phyloP scores from a whole-genome alignment of 352 stramenopile species.

The Phytophthora idaei region DNA sequence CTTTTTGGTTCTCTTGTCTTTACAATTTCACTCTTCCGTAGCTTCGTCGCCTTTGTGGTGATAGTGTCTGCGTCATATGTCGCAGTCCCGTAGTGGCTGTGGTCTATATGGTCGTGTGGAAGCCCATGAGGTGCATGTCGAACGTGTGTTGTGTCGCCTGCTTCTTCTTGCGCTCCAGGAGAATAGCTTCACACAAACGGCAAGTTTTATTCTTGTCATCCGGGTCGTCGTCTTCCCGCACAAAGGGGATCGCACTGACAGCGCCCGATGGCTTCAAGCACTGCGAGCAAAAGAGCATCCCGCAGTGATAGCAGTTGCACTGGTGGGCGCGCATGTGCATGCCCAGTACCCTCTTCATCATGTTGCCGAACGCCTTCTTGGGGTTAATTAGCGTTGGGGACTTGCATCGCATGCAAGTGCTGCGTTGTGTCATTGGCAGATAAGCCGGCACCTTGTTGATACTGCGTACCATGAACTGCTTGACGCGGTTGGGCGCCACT shows the following conservation, averaged over 20 bases:
- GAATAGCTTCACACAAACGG: constrained; percentile 61
- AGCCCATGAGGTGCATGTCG: constrained; percentile 63
- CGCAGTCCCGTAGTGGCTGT: constrained; percentile 21
- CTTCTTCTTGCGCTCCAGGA: constrained; percentile 66
- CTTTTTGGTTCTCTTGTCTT: constrained; percentile 30
- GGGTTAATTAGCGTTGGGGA: constrained; percentile 45
- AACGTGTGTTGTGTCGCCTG: constrained; percentile 53
- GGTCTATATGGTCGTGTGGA: constrained; percentile 40
- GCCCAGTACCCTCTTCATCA: constrained; percentile 63
- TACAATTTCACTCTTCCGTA: constrained; percentile 32
- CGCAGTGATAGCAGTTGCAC: constrained; percentile 87
- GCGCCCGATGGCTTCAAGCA: constrained; percentile 65
- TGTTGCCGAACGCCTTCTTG: constrained; percentile 58
- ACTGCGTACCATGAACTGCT: constrained; percentile 72
- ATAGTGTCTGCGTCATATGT: constrained; percentile 23
- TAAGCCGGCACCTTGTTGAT: constrained; percentile 57
- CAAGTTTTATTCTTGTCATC: constrained; percentile 63
- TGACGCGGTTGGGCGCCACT: constrained; percentile 64
- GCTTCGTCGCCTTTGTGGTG: constrained; percentile 28
- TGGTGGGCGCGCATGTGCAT: constrained; percentile 50
- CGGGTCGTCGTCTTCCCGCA: constrained; percentile 59
- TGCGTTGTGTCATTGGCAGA: constrained; percentile 55
- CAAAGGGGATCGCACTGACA: constrained; percentile 57
- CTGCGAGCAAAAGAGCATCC: constrained; percentile 71
- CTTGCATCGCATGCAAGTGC: constrained; percentile 81